Percentiles rank a stretch among this genome's conserved stretches.
These are phyloP conservation scores for Lobosporangium transversale DNA, from an alignment of 192 early-diverging fungal species.

Conservation along the genomic window DNA sequence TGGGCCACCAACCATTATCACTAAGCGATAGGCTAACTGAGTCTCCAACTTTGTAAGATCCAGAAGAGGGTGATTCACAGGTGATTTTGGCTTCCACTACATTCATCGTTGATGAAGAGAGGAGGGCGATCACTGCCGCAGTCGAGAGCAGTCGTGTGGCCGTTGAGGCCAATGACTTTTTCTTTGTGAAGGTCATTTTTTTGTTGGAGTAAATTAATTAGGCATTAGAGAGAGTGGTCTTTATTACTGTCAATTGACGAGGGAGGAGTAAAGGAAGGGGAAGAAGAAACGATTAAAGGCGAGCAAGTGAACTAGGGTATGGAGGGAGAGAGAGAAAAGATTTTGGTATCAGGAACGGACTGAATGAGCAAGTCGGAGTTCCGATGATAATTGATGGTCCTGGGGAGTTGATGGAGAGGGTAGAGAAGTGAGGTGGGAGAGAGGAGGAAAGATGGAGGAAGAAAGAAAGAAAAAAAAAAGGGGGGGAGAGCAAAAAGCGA, in stretches of 20 bases:
- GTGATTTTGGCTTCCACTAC: slow-evolving; percentile 6
- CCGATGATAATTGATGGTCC: too few species aligned
- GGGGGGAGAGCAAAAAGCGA: background rate
- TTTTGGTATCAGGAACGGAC: too few species aligned
- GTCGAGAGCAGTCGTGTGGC: slow-evolving; percentile 11
- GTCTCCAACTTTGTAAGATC: slow-evolving; percentile 15
- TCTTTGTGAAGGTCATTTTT: background rate
- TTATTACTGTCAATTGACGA: too few species aligned
- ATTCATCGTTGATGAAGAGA: background rate
- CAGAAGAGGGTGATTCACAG: slow-evolving; percentile 25
- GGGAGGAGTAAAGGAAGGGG: background rate
- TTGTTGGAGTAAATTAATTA: too few species aligned
- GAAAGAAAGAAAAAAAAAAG: background rate
- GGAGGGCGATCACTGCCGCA: slow-evolving; percentile 1
- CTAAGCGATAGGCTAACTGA: slow-evolving; percentile 9
- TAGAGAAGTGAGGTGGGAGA: background rate
- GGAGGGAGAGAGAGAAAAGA: slow-evolving; percentile 1
- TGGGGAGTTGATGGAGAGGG: background rate
- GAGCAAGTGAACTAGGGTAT: background rate
- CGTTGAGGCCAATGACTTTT: background rate
- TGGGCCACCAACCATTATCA: slow-evolving; percentile 35
- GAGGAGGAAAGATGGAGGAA: background rate
- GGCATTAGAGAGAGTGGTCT: too few species aligned
- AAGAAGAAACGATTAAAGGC: background rate
- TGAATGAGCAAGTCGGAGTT: too few species aligned